Conservation (phyloP, 2,329 filamentous ascomycete species). For the Xylariaceae sp. region DNA sequence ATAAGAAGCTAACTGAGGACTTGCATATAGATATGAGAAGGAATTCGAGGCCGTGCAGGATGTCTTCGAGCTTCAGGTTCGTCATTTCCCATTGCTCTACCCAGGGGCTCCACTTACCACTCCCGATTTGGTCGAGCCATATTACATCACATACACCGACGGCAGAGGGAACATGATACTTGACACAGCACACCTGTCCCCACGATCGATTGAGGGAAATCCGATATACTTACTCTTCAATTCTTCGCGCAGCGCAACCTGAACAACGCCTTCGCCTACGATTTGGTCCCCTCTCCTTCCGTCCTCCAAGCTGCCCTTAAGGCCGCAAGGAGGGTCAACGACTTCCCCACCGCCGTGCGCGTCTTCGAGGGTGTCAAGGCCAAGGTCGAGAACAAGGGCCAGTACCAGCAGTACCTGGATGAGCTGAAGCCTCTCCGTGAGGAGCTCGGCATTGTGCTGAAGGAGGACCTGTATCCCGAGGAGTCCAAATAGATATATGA, state of each 20-base stretch:
- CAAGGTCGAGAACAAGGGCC: slow-evolving; percentile 97
- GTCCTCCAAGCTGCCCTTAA: slow-evolving; percentile 88
- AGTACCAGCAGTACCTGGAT: slow-evolving; percentile 94
- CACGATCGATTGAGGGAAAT: not conserved
- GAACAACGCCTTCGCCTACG: slow-evolving; percentile 99
- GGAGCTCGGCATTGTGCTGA: slow-evolving; percentile 85
- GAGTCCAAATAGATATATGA: slow-evolving; percentile 38
- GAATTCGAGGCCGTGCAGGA: slow-evolving; percentile 97
- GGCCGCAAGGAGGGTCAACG: slow-evolving; percentile 93
- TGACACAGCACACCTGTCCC: too few species aligned
- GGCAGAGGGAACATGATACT: too few species aligned
- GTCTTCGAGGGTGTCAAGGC: slow-evolving; percentile 99
- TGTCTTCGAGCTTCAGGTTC: slow-evolving; percentile 98
- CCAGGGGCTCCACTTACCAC: slow-evolving; percentile 7
- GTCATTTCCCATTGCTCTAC: slow-evolving; percentile 10
- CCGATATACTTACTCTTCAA: slow-evolving; percentile 5
- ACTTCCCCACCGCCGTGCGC: slow-evolving; percentile 95
- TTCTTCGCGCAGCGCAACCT: slow-evolving; percentile 40
- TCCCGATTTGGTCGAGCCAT: slow-evolving; percentile 1
- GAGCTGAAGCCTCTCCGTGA: slow-evolving; percentile 89
- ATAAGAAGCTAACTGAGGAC: slow-evolving; percentile 36
- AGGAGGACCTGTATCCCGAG: slow-evolving; percentile 87
- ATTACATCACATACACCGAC: slow-evolving; percentile 3
- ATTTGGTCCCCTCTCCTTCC: slow-evolving; percentile 90
- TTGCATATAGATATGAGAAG: slow-evolving; percentile 83